phyloP scores from a whole-genome alignment of 805 yeast species.

The Lipomyces starkeyi region DNA sequence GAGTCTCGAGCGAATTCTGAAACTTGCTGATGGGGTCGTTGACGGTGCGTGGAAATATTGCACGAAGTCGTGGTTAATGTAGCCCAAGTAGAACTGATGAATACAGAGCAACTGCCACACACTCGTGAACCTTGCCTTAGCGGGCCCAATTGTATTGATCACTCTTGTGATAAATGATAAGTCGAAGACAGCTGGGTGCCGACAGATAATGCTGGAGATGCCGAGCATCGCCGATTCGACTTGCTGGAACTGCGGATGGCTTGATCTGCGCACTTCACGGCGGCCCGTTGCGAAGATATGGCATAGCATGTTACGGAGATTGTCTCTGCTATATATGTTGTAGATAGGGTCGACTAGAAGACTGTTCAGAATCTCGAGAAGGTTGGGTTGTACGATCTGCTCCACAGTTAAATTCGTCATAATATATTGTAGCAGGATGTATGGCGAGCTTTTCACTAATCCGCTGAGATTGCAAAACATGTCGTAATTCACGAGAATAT shows the following conservation, averaged over 20 bases:
- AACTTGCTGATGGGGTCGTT: conserved; percentile 9
- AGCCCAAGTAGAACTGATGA: conserved; percentile 12
- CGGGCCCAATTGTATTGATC: conserved; percentile 11
- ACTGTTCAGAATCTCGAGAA: conserved; percentile 5
- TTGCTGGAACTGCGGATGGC: conserved; percentile 14
- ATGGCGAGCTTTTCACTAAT: conserved; percentile 17
- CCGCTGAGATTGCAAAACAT: conserved; percentile 11
- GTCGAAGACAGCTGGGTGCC: conserved; percentile 10
- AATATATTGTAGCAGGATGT: conserved; percentile 13
- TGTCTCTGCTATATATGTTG: background rate
- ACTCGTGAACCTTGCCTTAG: conserved; percentile 11
- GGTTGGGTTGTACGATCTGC: conserved; percentile 6
- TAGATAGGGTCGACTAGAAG: background rate
- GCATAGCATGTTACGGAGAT: conserved; percentile 10
- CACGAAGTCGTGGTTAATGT: conserved; percentile 10
- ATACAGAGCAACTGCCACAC: conserved; percentile 24
- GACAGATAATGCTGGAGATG: conserved; percentile 13
- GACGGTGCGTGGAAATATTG: conserved; percentile 6
- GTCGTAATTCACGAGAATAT: conserved; percentile 14
- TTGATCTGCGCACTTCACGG: conserved; percentile 9
- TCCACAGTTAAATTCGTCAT: conserved; percentile 7
- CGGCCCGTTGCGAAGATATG: conserved; percentile 13
- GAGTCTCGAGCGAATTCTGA: conserved; percentile 11
- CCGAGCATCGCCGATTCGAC: conserved; percentile 2
- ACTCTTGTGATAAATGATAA: conserved; percentile 1